Conservation (phyloP, 2,329 filamentous ascomycete genomes). For the Fusarium solani-melongenae region DNA sequence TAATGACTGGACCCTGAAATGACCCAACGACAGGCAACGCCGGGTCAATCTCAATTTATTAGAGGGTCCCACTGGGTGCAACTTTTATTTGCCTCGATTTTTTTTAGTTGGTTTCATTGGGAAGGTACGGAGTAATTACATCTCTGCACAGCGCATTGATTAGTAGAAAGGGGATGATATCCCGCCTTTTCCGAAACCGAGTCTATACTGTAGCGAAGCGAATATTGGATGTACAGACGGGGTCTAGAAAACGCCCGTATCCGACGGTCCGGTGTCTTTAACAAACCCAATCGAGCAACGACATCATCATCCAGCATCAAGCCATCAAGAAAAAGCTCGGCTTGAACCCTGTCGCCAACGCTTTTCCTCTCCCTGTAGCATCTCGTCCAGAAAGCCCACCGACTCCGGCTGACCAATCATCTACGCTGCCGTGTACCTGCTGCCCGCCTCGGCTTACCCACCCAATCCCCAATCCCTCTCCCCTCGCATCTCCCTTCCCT, state of each 20-base stretch:
- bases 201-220: not conserved
- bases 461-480: constrained; percentile 13
- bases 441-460: constrained; percentile 27
- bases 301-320: constrained; percentile 2
- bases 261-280: not conserved
- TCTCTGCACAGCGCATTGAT: not conserved
- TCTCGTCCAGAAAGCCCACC: not conserved
- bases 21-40: not conserved
- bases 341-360: constrained; percentile 10
- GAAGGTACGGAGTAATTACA: not conserved
- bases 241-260: not conserved
- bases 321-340: constrained; percentile 7
- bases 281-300: not conserved
- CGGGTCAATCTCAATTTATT: not conserved
- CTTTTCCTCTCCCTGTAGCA: not conserved
- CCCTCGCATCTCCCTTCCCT: constrained; percentile 31
- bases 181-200: not conserved
- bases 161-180: not conserved
- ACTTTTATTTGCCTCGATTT: not conserved
- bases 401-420: constrained; percentile 18
- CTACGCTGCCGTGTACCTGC: not conserved
- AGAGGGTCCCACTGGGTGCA: not conserved
- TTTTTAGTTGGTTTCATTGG: not conserved
- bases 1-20: constrained; percentile 2
- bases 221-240: not conserved